Evolutionary conservation across 495 filamentous ascomycete genomes (phyloP).

Genomic region (Peziza echinospora): DNA sequence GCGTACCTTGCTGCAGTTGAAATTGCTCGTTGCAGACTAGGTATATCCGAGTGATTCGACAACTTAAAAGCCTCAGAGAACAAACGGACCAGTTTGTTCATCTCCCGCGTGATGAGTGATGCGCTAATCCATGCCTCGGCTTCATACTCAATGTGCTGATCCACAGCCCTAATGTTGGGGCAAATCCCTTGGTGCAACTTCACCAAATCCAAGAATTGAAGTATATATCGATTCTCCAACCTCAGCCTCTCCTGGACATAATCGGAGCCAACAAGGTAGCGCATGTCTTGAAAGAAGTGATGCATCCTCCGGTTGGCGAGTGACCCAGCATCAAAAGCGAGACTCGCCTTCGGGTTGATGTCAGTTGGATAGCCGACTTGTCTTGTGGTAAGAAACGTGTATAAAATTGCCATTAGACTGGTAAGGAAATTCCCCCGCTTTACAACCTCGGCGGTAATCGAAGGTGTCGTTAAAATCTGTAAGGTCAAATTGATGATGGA

Average conservation of each 20-base stretch:
- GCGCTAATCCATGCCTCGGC: conserved; percentile 96
- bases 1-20: conserved; percentile 51
- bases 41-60: conserved; percentile 31
- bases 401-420: conserved; percentile 83
- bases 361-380: conserved; percentile 87
- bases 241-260: conserved; percentile 68
- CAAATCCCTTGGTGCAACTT: conserved; percentile 93
- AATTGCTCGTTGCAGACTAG: conserved; percentile 49
- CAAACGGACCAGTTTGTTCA: conserved; percentile 75
- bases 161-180: conserved; percentile 74
- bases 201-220: conserved; percentile 87
- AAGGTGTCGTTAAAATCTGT: conserved; percentile 90
- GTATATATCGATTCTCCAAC: conserved; percentile 60
- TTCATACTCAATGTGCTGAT: conserved; percentile 94
- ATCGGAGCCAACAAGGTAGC: conserved; percentile 67
- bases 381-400: conserved; percentile 86
- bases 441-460: conserved; percentile 85
- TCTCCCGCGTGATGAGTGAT: conserved; percentile 77
- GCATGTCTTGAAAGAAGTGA: conserved; percentile 86
- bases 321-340: conserved; percentile 81
- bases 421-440: conserved; percentile 91
- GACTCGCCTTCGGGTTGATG: conserved; percentile 56
- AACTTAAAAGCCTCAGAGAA: conserved; percentile 69
- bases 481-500: conserved; percentile 94
- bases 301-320: conserved; percentile 88